Percentiles rank a stretch among this genome's conserved stretches.
Conservation (phyloP, 352 stramenopile genomes). For the Pythium myriotylum region DNA sequence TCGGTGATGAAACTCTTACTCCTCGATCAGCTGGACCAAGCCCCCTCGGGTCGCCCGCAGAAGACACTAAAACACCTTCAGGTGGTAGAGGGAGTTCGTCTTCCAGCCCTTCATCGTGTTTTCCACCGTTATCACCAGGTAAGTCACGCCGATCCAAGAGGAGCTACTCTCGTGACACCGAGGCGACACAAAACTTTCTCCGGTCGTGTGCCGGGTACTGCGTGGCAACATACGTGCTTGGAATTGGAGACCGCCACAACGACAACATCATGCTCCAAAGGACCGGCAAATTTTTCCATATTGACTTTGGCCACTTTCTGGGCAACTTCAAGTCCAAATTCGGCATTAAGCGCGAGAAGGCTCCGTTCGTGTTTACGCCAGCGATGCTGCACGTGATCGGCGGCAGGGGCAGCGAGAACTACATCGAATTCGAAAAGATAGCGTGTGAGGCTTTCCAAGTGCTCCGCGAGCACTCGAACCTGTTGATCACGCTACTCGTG, state of each 20-base stretch:
- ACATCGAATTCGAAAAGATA: conserved; percentile 70
- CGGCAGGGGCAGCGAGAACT: conserved; percentile 72
- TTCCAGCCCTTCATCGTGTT: conserved; percentile 38
- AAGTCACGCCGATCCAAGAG: conserved; percentile 38
- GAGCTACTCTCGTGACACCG: conserved; percentile 38
- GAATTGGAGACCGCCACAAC: conserved; percentile 94
- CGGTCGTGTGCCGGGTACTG: conserved; percentile 91
- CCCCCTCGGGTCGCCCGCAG: conserved; percentile 2
- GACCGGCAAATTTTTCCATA: conserved; percentile 95
- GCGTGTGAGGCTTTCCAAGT: conserved; percentile 74
- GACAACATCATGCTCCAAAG: conserved; percentile 96
- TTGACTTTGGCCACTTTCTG: conserved; percentile 96
- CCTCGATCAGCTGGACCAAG: not conserved
- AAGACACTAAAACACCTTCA: not conserved
- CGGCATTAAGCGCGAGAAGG: conserved; percentile 89
- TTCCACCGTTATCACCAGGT: conserved; percentile 48
- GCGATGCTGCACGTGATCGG: conserved; percentile 89
- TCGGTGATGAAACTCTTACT: not conserved
- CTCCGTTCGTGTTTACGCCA: conserved; percentile 92
- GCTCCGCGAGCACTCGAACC: conserved; percentile 70
- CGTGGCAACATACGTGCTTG: conserved; percentile 93
- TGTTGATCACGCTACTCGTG: conserved; percentile 83
- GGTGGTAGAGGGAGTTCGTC: not conserved
- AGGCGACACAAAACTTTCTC: conserved; percentile 88
- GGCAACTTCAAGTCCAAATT: conserved; percentile 96